phyloP scores from a whole-genome alignment of 495 filamentous ascomycete genomes.

The Podospora pseudopauciseta region DNA sequence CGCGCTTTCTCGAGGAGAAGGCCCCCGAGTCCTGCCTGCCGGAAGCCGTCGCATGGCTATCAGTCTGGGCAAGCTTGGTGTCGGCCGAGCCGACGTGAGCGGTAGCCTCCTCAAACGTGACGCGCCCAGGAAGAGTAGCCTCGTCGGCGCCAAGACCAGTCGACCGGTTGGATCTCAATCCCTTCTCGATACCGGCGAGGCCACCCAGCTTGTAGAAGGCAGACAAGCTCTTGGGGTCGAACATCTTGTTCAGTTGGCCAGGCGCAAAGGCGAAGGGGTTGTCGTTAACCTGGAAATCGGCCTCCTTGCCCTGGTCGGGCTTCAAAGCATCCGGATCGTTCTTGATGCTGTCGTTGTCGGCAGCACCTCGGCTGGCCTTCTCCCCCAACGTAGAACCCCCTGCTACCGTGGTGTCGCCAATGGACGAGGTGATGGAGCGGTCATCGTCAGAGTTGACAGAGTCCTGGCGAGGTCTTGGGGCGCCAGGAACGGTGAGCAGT shows the following conservation, averaged over 20 bases:
- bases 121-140: slow-evolving; percentile 48
- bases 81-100: slow-evolving; percentile 1
- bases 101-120: slow-evolving; percentile 61
- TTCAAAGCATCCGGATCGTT: slow-evolving; percentile 54
- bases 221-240: slow-evolving; percentile 69
- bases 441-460: slow-evolving; percentile 52
- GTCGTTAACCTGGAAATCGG: slow-evolving; percentile 60
- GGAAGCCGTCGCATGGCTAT: slow-evolving; percentile 11
- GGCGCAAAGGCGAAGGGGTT: slow-evolving; percentile 71
- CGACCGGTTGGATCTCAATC: slow-evolving; percentile 60
- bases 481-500: slow-evolving; percentile 49
- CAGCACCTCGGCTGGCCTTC: slow-evolving; percentile 31
- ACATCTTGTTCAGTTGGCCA: slow-evolving; percentile 68
- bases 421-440: slow-evolving; percentile 43
- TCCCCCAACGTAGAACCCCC: slow-evolving; percentile 38
- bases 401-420: slow-evolving; percentile 38
- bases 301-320: slow-evolving; percentile 62
- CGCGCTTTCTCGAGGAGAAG: slow-evolving; percentile 64
- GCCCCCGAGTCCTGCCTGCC: slow-evolving; percentile 22
- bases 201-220: slow-evolving; percentile 69
- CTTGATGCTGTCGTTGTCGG: slow-evolving; percentile 48
- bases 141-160: slow-evolving; percentile 68
- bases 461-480: slow-evolving; percentile 49
- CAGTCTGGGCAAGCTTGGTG: slow-evolving; percentile 17
- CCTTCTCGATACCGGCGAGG: slow-evolving; percentile 61